Conservation (phyloP, 2,329 filamentous ascomycete genomes). For the Seiridium unicorne region DNA sequence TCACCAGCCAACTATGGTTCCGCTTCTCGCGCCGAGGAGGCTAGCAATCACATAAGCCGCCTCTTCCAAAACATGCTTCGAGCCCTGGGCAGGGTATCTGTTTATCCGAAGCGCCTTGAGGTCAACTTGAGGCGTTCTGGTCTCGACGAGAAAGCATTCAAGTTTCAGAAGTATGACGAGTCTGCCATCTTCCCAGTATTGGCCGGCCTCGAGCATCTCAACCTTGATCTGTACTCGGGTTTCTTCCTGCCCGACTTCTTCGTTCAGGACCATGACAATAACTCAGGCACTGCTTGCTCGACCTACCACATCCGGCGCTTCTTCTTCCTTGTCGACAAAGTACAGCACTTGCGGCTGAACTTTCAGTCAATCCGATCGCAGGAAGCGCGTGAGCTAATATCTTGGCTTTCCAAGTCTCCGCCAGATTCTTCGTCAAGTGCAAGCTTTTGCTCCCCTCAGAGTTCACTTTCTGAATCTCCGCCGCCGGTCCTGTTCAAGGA, state of each 20-base stretch:
- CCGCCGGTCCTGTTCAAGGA: slow-evolving; percentile 27
- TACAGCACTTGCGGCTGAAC: slow-evolving; percentile 55
- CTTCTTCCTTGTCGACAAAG: slow-evolving; percentile 35
- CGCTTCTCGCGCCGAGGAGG: background rate
- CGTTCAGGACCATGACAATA: background rate
- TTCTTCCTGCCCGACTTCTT: background rate
- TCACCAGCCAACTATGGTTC: background rate
- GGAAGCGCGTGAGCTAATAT: slow-evolving; percentile 29
- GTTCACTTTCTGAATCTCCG: slow-evolving; percentile 5
- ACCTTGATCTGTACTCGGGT: slow-evolving; percentile 30
- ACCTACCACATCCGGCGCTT: slow-evolving; percentile 27
- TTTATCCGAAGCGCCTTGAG: slow-evolving; percentile 42
- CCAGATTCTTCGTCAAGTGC: background rate
- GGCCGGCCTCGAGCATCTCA: slow-evolving; percentile 41
- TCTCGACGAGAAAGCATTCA: slow-evolving; percentile 43
- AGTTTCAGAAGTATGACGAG: slow-evolving; percentile 38
- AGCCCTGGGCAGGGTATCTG: slow-evolving; percentile 39
- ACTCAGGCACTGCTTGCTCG: background rate
- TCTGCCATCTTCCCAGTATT: slow-evolving; percentile 39
- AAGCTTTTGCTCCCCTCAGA: background rate
- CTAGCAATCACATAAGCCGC: slow-evolving; percentile 23
- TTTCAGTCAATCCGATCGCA: slow-evolving; percentile 22
- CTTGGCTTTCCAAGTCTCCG: slow-evolving; percentile 33
- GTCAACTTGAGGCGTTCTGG: slow-evolving; percentile 36
- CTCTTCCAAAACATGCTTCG: slow-evolving; percentile 39